These are phyloP conservation scores for Nepenthes mirabilis DNA, from an alignment of 148 eudicot genomes.

Conservation along the genomic window DNA sequence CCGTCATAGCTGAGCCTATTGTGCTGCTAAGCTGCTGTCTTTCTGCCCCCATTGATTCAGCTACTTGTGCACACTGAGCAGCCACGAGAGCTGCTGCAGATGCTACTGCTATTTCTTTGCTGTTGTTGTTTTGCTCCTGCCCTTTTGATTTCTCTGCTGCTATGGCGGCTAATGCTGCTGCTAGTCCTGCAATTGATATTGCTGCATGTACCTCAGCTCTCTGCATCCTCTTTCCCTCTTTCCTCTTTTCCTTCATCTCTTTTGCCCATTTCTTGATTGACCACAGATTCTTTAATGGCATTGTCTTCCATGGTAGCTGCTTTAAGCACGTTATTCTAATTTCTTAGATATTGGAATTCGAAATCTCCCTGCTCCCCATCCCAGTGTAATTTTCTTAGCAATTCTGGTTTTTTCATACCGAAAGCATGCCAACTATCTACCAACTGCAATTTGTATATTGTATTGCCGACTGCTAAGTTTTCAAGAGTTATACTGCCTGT, in stretches of 20 bases:
- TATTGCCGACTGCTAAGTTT: too few relatives aligned
- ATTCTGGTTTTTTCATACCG: too few relatives aligned
- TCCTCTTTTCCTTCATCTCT: slow-evolving; percentile 69
- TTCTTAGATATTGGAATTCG: too few relatives aligned
- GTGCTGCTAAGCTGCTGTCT: slow-evolving; percentile 50
- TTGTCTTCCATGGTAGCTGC: slow-evolving; percentile 61
- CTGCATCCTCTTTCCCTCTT: slow-evolving; percentile 72
- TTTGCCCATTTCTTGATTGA: slow-evolving; percentile 81
- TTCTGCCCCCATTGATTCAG: slow-evolving; percentile 82
- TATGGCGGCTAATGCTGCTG: slow-evolving; percentile 85
- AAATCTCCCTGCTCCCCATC: too few relatives aligned
- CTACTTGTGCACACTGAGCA: slow-evolving; percentile 81
- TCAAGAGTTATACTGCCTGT: neutral
- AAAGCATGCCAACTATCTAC: too few relatives aligned
- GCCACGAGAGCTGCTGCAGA: slow-evolving; percentile 85
- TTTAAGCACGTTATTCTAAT: neutral
- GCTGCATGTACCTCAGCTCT: slow-evolving; percentile 97
- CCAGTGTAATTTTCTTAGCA: too few relatives aligned
- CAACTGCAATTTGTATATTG: too few relatives aligned
- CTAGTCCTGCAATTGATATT: slow-evolving; percentile 82
- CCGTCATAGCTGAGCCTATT: slow-evolving; percentile 64
- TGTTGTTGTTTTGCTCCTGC: slow-evolving; percentile 8
- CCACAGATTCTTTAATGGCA: slow-evolving; percentile 35
- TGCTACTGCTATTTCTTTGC: slow-evolving; percentile 55
- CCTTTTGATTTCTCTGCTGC: slow-evolving; percentile 54